Percentiles rank a stretch among this genome's conserved stretches.
Conservation (phyloP, 1,284 basidiomycete species). For the Heterobasidion parviporum region DNA sequence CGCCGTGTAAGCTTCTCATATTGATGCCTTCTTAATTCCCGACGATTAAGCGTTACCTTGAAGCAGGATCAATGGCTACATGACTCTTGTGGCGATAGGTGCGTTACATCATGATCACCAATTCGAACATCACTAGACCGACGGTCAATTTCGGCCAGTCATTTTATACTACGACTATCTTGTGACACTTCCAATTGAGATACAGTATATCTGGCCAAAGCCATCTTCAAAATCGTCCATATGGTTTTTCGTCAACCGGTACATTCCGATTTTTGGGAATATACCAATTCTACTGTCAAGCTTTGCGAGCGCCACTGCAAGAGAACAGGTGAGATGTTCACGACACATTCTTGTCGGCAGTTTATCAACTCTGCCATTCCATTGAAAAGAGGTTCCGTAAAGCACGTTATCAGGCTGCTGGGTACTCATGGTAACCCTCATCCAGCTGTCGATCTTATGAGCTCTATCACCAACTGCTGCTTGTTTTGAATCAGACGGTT, state of each 20-base stretch:
- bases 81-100: too few species aligned
- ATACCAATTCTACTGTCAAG: background rate
- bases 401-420: background rate
- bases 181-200: background rate
- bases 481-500: background rate
- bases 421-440: background rate
- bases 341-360: background rate
- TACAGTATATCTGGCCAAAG: background rate
- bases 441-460: background rate
- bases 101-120: too few species aligned
- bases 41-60: too few species aligned
- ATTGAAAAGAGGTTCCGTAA: background rate
- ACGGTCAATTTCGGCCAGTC: background rate
- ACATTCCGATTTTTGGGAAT: background rate
- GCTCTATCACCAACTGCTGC: background rate
- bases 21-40: too few species aligned
- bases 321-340: background rate
- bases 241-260: background rate
- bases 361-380: background rate
- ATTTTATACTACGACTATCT: background rate
- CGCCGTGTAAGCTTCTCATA: too few species aligned
- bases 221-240: background rate
- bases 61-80: too few species aligned
- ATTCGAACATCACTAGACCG: too few species aligned
- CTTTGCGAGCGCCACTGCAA: background rate